A percentile compares a stretch with the other conserved stretches of the same genome.
phyloP scores from a whole-genome alignment of 2,329 filamentous ascomycete genomes.

The Neospermospora avenae region DNA sequence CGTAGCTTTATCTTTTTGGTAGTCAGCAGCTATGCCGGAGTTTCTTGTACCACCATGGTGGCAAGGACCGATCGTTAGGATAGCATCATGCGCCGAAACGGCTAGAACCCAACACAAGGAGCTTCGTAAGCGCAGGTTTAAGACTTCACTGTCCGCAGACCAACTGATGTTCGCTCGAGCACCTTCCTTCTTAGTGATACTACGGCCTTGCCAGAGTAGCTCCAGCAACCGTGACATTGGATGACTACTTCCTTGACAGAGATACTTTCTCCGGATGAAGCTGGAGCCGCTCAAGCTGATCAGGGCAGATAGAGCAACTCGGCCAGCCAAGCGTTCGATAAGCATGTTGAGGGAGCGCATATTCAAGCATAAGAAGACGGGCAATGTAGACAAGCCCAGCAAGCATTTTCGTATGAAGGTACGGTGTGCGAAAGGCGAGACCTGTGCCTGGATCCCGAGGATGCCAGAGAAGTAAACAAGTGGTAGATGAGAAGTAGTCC shows the following conservation, averaged over 20 bases:
- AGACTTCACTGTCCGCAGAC: background rate
- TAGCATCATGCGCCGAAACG: no score
- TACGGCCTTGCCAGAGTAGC: background rate
- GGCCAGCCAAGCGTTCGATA: background rate
- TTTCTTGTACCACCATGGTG: no score
- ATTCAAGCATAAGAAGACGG: background rate
- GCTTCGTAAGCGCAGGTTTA: background rate
- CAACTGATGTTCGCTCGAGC: background rate
- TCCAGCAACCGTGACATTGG: background rate
- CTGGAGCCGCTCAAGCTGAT: background rate
- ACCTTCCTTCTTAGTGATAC: background rate
- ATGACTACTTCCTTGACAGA: background rate
- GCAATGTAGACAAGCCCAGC: background rate
- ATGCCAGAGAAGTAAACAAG: background rate
- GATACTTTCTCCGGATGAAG: background rate
- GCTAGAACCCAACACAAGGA: no score
- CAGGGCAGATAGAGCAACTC: background rate
- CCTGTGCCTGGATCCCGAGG: background rate
- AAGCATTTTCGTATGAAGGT: background rate
- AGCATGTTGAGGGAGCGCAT: background rate
- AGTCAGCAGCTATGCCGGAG: no score
- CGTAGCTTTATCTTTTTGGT: no score
- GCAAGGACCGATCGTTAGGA: no score
- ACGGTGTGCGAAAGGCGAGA: background rate
- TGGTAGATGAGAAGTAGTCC: background rate